Evolutionary conservation across 1,139 yeast genomes (phyloP).

Genomic region (Eremothecium cymbalariae): DNA sequence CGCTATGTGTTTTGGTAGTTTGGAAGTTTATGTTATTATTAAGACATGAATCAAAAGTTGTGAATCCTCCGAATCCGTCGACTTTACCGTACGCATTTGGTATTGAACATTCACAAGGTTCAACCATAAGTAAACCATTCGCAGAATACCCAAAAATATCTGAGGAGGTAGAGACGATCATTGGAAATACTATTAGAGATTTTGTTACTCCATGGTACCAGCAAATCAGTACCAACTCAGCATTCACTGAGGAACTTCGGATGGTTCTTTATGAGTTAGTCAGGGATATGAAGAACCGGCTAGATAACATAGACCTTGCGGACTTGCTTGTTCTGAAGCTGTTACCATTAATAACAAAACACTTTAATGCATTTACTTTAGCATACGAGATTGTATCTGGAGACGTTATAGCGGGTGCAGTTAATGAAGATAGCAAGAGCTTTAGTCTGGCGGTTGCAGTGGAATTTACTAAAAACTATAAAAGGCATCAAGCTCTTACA

Average conservation of each 20-base stretch:
- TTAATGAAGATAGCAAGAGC: slow-evolving; percentile 30
- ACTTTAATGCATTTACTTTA: slow-evolving; percentile 44
- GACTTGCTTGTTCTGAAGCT: slow-evolving; percentile 49
- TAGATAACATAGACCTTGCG: slow-evolving; percentile 47
- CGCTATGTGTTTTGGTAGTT: too few relatives aligned
- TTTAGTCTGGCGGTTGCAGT: slow-evolving; percentile 54
- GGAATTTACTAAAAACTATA: slow-evolving; percentile 46
- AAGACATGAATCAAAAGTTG: not conserved
- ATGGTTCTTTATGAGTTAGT: slow-evolving; percentile 41
- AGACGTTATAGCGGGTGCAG: slow-evolving; percentile 16
- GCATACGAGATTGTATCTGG: slow-evolving; percentile 44
- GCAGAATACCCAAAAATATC: slow-evolving; percentile 37
- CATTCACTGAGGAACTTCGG: slow-evolving; percentile 50
- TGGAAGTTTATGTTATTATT: too few relatives aligned
- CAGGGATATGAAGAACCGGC: slow-evolving; percentile 40
- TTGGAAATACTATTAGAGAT: slow-evolving; percentile 47
- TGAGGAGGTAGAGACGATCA: slow-evolving; percentile 44
- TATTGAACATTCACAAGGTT: too few relatives aligned
- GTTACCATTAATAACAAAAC: slow-evolving; percentile 61
- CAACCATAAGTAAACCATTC: too few relatives aligned
- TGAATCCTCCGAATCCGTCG: not conserved
- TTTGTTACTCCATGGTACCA: slow-evolving; percentile 61
- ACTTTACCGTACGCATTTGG: not conserved
- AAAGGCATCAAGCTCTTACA: slow-evolving; percentile 56
- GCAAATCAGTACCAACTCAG: slow-evolving; percentile 35